Evolutionary conservation across 192 early-diverging fungal species (phyloP), one percentile per base, ranked within the genome.

Genomic region (Powellomyces hirtus): DNA sequence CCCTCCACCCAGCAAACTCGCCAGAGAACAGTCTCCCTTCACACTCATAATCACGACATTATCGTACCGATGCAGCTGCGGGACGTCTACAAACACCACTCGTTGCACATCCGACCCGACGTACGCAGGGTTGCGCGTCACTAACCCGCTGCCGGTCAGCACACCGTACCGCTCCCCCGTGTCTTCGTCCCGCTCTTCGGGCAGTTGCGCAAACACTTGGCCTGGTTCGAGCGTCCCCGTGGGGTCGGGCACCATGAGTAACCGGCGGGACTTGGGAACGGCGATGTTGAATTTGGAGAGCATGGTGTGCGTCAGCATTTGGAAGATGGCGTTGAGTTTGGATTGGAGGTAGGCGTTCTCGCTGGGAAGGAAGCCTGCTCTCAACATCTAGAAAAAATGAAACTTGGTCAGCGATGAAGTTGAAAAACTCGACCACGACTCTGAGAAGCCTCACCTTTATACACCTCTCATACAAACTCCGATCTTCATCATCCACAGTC

Each of bases 161-260:
- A 40, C 38, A 4, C 66, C 66, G 27, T 42, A 16, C 8, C 51
- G 37, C 20, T 16, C 35, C n/a, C 56, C 52, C 20, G 16, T 14
- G 16, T 68, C 66, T 1, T 29, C 22, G 31, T 63, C 34, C 11
- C 20, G 37, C 22, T 63, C 40, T 11, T 26, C 16, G 8, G 40
- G 40, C n/a, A 63, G 62, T n/a, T 63, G 62, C 1, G 46, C 16
- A 46, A 63, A 63, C 10, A 63, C 30, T 49, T 63, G 40, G 44
- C 37, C n/a, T 8, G 62, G 62, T 22, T 36, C 34, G 11, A 68
- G 40, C 8, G 56, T 59, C 14, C 38, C 56, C 16, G 56, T 59
- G 1, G 66, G 66, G 31, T 68, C 66, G 0, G 66, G 66, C 10
- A 68, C 51, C 55, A 68, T 68, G 56, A 68, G 66, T 10, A 59